These are phyloP conservation scores for Trichoderma erinaceum DNA, from an alignment of 495 filamentous ascomycete species.

Conservation along the genomic window DNA sequence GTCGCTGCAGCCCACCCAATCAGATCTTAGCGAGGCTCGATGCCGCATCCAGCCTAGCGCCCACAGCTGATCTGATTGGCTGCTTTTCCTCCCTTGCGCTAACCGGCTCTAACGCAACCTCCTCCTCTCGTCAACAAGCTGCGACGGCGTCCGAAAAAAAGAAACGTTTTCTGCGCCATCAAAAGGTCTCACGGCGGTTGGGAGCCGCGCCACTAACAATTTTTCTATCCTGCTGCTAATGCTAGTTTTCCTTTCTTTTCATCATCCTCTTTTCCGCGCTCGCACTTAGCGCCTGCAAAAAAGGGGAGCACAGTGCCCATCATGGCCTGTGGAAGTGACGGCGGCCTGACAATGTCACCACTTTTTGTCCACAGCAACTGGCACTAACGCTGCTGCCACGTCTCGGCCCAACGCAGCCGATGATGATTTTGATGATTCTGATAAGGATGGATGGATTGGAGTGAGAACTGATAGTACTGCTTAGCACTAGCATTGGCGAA, in stretches of 20 bases:
- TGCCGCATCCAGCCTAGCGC: conserved; percentile 4
- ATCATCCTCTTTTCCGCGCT: background rate
- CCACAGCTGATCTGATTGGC: background rate
- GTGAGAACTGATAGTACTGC: too few relatives aligned
- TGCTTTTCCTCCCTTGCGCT: background rate
- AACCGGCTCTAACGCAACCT: conserved; percentile 8
- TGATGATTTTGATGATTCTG: conserved; percentile 2
- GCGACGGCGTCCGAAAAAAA: background rate
- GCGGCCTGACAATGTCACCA: conserved; percentile 8
- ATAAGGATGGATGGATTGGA: background rate
- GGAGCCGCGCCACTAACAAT: background rate
- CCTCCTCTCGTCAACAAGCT: background rate
- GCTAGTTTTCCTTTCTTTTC: background rate
- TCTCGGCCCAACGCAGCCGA: conserved; percentile 10
- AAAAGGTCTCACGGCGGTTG: background rate
- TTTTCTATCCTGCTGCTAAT: background rate
- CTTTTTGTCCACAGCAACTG: background rate
- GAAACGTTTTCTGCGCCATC: background rate
- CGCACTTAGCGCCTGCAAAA: background rate
- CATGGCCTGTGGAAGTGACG: conserved; percentile 3
- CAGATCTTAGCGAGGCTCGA: background rate
- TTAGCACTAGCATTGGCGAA: background rate
- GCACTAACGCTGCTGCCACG: background rate
- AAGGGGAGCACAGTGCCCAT: background rate
- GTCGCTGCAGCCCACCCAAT: conserved; percentile 5